Evolutionary conservation across 2,329 filamentous ascomycete species (phyloP), one percentile per base, ranked within the genome.

Genomic region (Aspergillus niger): DNA sequence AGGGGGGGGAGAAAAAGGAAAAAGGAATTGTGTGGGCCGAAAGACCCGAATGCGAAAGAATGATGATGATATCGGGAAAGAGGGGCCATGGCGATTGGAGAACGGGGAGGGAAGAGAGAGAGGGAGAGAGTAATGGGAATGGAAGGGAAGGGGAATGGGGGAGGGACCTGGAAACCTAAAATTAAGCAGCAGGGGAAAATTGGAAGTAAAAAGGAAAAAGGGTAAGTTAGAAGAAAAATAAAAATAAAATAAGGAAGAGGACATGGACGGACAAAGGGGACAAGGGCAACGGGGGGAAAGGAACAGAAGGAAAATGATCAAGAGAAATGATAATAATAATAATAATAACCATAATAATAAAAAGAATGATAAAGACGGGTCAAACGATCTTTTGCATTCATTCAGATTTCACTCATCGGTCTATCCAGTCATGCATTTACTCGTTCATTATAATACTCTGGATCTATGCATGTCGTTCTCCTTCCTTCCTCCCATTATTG

Each of bases 161-260:
- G 39, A 63, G 64, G 26, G 39, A 55, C 39, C 47, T 50, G 47
- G 47, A 50, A 50, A 50, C 47, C 26, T 50, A 50, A 50, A 50
- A 32, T 50, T 22, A 28, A 55, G 53, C 20, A 28, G 38, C 17
- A 55, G 38, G n/a, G 38, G 28, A 30, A 44, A 22, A 51, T 53
- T 50, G 48, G 39, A 26, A 57, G 41, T 56, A 55, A 43, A 59
- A 56, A 58, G 26, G 5, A 39, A 49, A 52, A 44, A 36, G 32
- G 32, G 36, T 30, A 51, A 24, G 5, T 36, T 36, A 30, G 11
- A 30, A 39, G 50, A 43, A 60, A 60, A 60, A 58, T 17, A 60
- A 50, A 56, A 51, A 17, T 48, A 55, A 28, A 43, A 43, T 17
- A 52, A 38, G 32, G 50, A 32, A 44, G 56, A 32, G 51, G 48